These are phyloP conservation scores for Capsicum baccatum DNA, from an alignment of 257 asterid genomes.

Conservation along the genomic window DNA sequence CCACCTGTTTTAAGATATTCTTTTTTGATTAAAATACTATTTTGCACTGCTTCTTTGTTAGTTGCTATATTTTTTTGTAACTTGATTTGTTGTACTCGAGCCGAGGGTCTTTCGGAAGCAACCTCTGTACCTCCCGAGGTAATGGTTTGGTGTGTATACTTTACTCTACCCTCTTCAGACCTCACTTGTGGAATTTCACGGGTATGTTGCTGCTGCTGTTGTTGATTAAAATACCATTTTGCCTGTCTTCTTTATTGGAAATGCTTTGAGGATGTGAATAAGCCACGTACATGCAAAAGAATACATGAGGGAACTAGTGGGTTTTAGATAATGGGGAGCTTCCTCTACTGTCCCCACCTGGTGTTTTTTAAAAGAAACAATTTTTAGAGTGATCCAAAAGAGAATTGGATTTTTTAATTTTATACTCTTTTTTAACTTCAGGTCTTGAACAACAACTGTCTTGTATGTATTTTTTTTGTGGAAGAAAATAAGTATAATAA, in stretches of 20 bases:
- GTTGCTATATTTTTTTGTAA: no score
- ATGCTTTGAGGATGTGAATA: slow-evolving; percentile 51
- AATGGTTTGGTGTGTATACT: no score
- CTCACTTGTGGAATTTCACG: no score
- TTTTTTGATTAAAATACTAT: slow-evolving; percentile 20
- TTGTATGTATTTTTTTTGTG: not conserved
- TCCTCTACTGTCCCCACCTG: slow-evolving; percentile 14
- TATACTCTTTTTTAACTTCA: slow-evolving; percentile 13
- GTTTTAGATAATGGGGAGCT: slow-evolving; percentile 25
- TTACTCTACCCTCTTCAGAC: no score
- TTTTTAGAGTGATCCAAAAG: not conserved
- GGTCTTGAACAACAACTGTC: not conserved
- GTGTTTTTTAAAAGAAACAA: slow-evolving; percentile 31
- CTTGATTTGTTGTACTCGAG: no score
- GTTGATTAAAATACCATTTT: slow-evolving; percentile 26
- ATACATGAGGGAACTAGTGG: slow-evolving; percentile 28
- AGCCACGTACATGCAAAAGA: slow-evolving; percentile 48
- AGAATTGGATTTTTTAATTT: not conserved
- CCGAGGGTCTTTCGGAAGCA: no score
- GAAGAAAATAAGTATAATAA: slow-evolving; percentile 4
- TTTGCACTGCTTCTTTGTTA: slow-evolving; percentile 10
- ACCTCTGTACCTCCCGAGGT: no score
- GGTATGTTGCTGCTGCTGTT: not conserved
- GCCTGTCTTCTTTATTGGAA: slow-evolving; percentile 29
- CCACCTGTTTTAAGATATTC: slow-evolving; percentile 30